phyloP scores from a whole-genome alignment of 1,139 yeast species.

The Magnusiomyces tetraspermus region DNA sequence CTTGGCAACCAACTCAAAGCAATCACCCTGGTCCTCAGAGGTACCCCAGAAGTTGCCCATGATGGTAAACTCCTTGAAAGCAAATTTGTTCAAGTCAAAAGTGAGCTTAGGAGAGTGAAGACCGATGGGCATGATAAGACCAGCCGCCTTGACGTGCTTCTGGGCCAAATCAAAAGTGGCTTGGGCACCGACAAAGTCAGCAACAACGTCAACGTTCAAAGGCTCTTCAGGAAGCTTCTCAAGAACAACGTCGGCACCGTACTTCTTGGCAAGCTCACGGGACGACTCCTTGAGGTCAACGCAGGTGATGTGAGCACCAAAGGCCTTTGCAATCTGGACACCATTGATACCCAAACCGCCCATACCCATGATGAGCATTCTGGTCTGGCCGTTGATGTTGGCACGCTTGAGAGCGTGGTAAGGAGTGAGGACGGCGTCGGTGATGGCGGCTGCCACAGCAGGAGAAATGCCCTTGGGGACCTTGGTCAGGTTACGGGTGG shows the following conservation, averaged over 20 bases:
- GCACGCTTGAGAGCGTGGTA: conserved; percentile 41
- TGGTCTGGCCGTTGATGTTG: conserved; percentile 32
- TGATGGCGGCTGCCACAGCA: conserved; percentile 42
- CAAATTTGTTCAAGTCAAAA: conserved; percentile 30
- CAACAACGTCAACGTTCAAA: conserved; percentile 28
- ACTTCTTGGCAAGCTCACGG: conserved; percentile 29
- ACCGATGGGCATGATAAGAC: conserved; percentile 41
- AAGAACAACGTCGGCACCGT: conserved; percentile 41
- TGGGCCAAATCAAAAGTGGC: conserved; percentile 26
- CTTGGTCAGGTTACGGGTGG: conserved; percentile 19
- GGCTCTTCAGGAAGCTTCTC: conserved; percentile 27
- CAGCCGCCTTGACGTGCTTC: conserved; percentile 33
- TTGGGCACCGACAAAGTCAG: conserved; percentile 42
- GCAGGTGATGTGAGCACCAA: conserved; percentile 38
- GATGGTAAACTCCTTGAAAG: conserved; percentile 37
- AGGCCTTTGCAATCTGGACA: conserved; percentile 38
- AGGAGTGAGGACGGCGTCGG: conserved; percentile 46
- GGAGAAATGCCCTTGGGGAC: conserved; percentile 42
- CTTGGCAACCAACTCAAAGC: conserved; percentile 36
- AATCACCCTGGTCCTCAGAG: conserved; percentile 40
- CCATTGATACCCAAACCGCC: conserved; percentile 48
- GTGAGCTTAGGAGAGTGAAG: conserved; percentile 35
- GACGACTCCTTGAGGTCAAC: conserved; percentile 35
- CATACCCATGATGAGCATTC: conserved; percentile 40
- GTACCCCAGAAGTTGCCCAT: conserved; percentile 42